Conservation (phyloP, 345 rosid species). For the Camelina laxa region DNA sequence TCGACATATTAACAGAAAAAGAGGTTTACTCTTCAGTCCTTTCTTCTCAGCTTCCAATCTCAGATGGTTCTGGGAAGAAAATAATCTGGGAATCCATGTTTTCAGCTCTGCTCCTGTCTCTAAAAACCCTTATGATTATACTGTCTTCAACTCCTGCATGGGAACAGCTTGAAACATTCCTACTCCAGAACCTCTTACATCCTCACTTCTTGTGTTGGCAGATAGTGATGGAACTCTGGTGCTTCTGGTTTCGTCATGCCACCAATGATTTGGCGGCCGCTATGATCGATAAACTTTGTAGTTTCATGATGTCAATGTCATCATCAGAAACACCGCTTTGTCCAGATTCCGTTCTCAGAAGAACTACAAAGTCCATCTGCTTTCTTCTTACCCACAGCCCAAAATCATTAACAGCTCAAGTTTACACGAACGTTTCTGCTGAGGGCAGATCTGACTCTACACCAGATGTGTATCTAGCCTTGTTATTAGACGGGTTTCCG, state of each 20-base stretch:
- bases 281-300: conserved; percentile 58
- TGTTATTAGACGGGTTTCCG: conserved; percentile 84
- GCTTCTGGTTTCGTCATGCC: conserved; percentile 76
- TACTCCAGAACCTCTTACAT: conserved; percentile 80
- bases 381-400: conserved; percentile 58
- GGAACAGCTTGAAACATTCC: conserved; percentile 65
- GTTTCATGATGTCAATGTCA: conserved; percentile 55
- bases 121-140: conserved; percentile 73
- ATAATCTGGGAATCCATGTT: conserved; percentile 71
- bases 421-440: conserved; percentile 49
- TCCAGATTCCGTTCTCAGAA: conserved; percentile 72
- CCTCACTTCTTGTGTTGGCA: conserved; percentile 88
- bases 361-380: conserved; percentile 68
- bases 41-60: conserved; percentile 62
- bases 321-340: conserved; percentile 58
- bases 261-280: conserved; percentile 51
- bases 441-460: conserved; percentile 54
- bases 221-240: conserved; percentile 79
- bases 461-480: conserved; percentile 55
- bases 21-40: conserved; percentile 74
- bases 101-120: conserved; percentile 63
- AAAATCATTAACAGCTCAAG: conserved; percentile 60
- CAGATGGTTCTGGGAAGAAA: conserved; percentile 58
- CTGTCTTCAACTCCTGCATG: conserved; percentile 66
- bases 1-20: conserved; percentile 56